Base-by-base conservation (phyloP, 2,329 filamentous ascomycete genomes). In the Aspergillus puulaauensis region DNA sequence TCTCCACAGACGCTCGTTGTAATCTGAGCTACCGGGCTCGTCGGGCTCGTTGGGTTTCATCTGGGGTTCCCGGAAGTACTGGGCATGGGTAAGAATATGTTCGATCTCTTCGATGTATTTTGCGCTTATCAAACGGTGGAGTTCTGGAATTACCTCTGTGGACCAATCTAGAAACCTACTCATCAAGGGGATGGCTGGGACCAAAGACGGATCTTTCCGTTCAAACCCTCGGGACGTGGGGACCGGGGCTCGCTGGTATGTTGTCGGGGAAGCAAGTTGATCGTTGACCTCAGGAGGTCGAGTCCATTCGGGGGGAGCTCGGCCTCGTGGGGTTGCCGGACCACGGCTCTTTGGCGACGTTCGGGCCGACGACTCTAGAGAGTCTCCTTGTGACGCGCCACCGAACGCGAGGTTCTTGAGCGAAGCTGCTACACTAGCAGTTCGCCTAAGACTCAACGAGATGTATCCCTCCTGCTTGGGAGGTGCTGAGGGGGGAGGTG, bases 21-120 rank as follows among this genome's bases (percentile, higher is more conserved):
- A 99, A 73, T 98, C 93, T 15, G 90, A 90, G 69, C 92, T 97
- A 35, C 95, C 95, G 14, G 95, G 95, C 70, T 99, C 95, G 67
- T 99, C 95, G 23, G 93, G 90, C 72, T 99, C 95, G 57, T 90
- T 93, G 3, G 91, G 89, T 71, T 95, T 96, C 95, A 99, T 98
- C 75, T 99, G 95, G 33, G 95, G 95, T 73, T 98, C 93, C 31
- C 93, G 90, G 82, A 98, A 99, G 73, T 99, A 98, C 74, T 87
- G 61, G 41, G 57, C 23, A 66, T 62, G 27, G 45, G 69, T 75
- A 39, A 75, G 68, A 67, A 70, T 56, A 52, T 59, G 61, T 61
- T 63, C 51, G 48, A 56, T 61, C 9, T 56, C 39, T 47, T 58
- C 24, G 27, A 43, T 45, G 49, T 59, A 52, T 41, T 54, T 41